Conservation (phyloP, 1,284 basidiomycete species). For the Xerocomus amazonicus region DNA sequence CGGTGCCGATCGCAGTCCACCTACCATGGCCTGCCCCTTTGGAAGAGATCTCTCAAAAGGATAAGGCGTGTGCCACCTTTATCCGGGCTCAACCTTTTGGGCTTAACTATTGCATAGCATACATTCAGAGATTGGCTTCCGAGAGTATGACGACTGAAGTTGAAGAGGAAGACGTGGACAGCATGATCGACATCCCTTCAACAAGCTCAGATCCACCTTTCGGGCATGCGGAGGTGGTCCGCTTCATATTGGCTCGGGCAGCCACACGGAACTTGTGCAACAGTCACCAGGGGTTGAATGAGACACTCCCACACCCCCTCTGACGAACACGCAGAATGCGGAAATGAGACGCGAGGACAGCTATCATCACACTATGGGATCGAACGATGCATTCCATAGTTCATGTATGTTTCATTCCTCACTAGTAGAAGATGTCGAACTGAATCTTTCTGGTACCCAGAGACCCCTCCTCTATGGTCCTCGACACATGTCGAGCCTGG, state of each 20-base stretch:
- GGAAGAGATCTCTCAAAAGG: no score
- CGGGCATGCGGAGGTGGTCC: background rate
- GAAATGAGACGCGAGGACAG: conserved; percentile 55
- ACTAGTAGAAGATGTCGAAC: background rate
- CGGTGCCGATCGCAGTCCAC: no score
- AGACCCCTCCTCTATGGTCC: conserved; percentile 68
- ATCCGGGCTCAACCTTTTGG: no score
- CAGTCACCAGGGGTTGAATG: no score
- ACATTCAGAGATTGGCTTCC: no score
- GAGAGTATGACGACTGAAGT: conserved; percentile 19
- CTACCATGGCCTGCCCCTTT: no score
- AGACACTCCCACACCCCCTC: conserved; percentile 42
- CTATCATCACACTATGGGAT: conserved; percentile 47
- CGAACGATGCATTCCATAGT: conserved; percentile 65
- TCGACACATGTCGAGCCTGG: conserved; percentile 60
- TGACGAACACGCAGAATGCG: conserved; percentile 41
- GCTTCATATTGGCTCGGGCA: background rate
- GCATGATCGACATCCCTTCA: conserved; percentile 20
- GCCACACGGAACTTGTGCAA: background rate
- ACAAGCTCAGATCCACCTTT: conserved; percentile 15
- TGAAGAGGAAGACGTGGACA: conserved; percentile 6
- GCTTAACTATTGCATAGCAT: no score
- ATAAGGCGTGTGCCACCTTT: no score
- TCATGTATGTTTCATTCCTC: conserved; percentile 47
- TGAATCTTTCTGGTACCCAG: conserved; percentile 36